Conservation (phyloP, 1,284 basidiomycete genomes). For the Leccinum huronense region DNA sequence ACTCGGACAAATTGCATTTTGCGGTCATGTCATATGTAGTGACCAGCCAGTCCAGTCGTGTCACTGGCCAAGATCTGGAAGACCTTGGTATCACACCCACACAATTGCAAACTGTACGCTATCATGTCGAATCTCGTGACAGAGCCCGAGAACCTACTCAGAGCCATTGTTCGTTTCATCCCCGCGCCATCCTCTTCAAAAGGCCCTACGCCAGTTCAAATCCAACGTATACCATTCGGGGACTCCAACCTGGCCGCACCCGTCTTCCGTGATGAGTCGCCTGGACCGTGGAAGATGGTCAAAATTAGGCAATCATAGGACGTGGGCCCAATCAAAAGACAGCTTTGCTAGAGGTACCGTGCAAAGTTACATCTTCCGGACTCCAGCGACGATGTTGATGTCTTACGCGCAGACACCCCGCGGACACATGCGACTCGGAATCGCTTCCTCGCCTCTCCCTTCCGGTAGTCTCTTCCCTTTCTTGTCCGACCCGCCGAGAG, state of each 20-base stretch:
- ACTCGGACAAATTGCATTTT: too few species aligned
- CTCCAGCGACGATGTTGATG: not conserved
- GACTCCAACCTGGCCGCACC: conserved; percentile 44
- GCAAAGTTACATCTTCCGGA: not conserved
- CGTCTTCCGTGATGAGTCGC: conserved; percentile 49
- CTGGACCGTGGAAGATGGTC: conserved; percentile 60
- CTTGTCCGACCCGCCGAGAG: conserved; percentile 41
- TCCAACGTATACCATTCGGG: conserved; percentile 53
- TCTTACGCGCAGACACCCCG: conserved; percentile 54
- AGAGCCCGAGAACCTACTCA: too few species aligned
- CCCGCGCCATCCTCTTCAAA: not conserved
- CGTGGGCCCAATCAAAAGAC: conserved; percentile 53
- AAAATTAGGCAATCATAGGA: conserved; percentile 72
- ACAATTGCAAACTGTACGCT: too few species aligned
- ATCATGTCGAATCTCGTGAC: too few species aligned
- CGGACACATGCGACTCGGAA: conserved; percentile 54
- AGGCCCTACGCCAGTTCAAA: conserved; percentile 20
- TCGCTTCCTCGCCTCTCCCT: conserved; percentile 58
- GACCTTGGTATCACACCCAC: too few species aligned
- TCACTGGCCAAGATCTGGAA: too few species aligned
- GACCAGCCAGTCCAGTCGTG: too few species aligned
- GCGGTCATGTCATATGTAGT: too few species aligned
- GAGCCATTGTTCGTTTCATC: not conserved
- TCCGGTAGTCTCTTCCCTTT: conserved; percentile 74
- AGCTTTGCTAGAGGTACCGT: conserved; percentile 56